A percentile compares a stretch with the other conserved stretches of the same genome.
Conservation (phyloP, 306 rosid genomes). For the Sophora flavescens region DNA sequence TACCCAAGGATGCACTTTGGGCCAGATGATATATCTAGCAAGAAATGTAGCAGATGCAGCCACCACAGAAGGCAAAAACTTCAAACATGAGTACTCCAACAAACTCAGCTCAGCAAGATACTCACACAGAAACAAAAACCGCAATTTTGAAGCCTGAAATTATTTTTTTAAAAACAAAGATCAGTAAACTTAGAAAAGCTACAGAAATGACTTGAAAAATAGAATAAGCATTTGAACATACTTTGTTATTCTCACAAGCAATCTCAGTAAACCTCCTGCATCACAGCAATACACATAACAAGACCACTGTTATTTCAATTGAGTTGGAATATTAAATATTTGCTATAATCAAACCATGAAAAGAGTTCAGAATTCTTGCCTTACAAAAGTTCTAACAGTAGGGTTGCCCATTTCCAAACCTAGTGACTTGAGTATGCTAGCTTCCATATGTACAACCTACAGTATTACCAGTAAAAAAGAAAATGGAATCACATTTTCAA, state of each 20-base stretch:
- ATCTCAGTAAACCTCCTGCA: constrained; percentile 63
- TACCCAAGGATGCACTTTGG: constrained; percentile 82
- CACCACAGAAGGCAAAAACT: constrained; percentile 77
- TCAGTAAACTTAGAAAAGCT: constrained; percentile 15
- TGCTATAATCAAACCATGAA: background rate
- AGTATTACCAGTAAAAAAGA: too few species aligned
- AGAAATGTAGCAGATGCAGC: constrained; percentile 77
- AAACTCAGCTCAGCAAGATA: constrained; percentile 91
- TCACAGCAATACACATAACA: background rate
- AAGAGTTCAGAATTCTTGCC: constrained; percentile 49
- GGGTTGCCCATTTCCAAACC: too few species aligned
- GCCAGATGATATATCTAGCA: constrained; percentile 64
- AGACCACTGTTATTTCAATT: background rate
- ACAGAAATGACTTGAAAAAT: background rate
- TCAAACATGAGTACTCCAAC: constrained; percentile 70
- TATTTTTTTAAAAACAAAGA: background rate
- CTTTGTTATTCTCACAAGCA: constrained; percentile 55
- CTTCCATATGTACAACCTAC: too few species aligned
- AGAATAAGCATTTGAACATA: constrained; percentile 34
- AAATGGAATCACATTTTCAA: too few species aligned
- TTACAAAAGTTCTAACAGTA: constrained; percentile 72
- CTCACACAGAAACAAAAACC: constrained; percentile 63
- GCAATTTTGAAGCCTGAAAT: constrained; percentile 60
- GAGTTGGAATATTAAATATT: background rate
- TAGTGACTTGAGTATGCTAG: too few species aligned